Percentiles rank a stretch among this genome's conserved stretches.
phyloP scores from a whole-genome alignment of 2,329 filamentous ascomycete species.

The Rhynchosporium agropyri region DNA sequence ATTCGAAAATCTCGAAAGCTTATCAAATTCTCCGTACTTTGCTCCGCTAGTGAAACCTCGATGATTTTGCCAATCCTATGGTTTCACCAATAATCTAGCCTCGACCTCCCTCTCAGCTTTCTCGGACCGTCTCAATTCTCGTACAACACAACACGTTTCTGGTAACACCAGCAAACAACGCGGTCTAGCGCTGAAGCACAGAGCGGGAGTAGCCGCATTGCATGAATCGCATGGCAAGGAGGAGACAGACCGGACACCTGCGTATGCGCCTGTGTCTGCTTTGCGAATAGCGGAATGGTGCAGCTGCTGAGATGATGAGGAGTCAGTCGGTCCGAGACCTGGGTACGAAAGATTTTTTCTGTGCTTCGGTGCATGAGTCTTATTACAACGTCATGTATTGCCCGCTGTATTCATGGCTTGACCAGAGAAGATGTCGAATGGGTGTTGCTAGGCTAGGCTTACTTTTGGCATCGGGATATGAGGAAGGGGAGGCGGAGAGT shows the following conservation, averaged over 20 bases:
- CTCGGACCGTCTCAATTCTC: not conserved
- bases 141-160: not conserved
- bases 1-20: not conserved
- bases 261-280: not conserved
- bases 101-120: not conserved
- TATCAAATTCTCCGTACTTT: too few species aligned
- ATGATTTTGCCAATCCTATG: not conserved
- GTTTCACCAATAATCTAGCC: not conserved
- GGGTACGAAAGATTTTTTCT: not conserved
- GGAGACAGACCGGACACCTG: not conserved
- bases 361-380: not conserved
- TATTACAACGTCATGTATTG: not conserved
- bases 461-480: too few species aligned
- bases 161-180: not conserved
- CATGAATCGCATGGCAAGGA: not conserved
- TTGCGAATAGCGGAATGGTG: not conserved
- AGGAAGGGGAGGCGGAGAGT: too few species aligned
- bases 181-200: not conserved
- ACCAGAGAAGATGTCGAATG: too few species aligned
- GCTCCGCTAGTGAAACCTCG: not conserved
- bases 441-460: too few species aligned
- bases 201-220: constrained; percentile 9
- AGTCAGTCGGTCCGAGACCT: not conserved
- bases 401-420: too few species aligned
- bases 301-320: not conserved